A percentile compares a stretch with the other conserved stretches of the same genome.
phyloP scores from a whole-genome alignment of 169 alveolate species.

The Plasmodium reichenowi region DNA sequence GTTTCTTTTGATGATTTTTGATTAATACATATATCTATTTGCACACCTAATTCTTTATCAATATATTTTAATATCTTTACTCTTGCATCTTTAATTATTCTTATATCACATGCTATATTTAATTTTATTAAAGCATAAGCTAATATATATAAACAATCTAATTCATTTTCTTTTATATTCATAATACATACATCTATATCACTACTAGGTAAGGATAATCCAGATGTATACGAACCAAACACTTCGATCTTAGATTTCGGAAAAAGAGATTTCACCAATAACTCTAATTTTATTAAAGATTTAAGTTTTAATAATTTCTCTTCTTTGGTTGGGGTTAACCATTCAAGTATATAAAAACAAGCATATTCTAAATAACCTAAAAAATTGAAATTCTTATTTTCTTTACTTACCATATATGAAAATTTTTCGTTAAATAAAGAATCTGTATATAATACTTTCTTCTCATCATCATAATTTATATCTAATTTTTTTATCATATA shows the following conservation, averaged over 20 bases:
- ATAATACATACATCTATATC: slow-evolving; percentile 68
- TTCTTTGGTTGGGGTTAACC: slow-evolving; percentile 73
- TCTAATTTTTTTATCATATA: slow-evolving; percentile 63
- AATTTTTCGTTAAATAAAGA: slow-evolving; percentile 29
- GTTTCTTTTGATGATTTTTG: slow-evolving; percentile 63
- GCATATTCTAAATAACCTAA: slow-evolving; percentile 60
- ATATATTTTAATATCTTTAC: slow-evolving; percentile 60
- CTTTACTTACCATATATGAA: slow-evolving; percentile 11
- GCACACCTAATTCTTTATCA: slow-evolving; percentile 60
- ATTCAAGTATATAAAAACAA: slow-evolving; percentile 38
- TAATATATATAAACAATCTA: slow-evolving; percentile 22
- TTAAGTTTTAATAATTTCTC: slow-evolving; percentile 55
- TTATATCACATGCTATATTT: slow-evolving; percentile 13
- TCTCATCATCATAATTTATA: slow-evolving; percentile 25
- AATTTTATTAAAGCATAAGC: slow-evolving; percentile 37
- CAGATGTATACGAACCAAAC: slow-evolving; percentile 67
- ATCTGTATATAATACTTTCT: slow-evolving; percentile 35
- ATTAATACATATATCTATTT: slow-evolving; percentile 59
- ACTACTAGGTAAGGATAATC: slow-evolving; percentile 61
- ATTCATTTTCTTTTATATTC: slow-evolving; percentile 11
- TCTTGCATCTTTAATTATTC: slow-evolving; percentile 47
- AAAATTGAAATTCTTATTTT: slow-evolving; percentile 10
- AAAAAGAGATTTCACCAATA: slow-evolving; percentile 46
- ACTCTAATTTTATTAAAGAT: slow-evolving; percentile 40
- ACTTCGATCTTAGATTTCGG: slow-evolving; percentile 47